Percentiles rank a stretch among this genome's conserved stretches.
Conservation (phyloP, 148 eudicot species). For the Amaranthus hypochondriacus region DNA sequence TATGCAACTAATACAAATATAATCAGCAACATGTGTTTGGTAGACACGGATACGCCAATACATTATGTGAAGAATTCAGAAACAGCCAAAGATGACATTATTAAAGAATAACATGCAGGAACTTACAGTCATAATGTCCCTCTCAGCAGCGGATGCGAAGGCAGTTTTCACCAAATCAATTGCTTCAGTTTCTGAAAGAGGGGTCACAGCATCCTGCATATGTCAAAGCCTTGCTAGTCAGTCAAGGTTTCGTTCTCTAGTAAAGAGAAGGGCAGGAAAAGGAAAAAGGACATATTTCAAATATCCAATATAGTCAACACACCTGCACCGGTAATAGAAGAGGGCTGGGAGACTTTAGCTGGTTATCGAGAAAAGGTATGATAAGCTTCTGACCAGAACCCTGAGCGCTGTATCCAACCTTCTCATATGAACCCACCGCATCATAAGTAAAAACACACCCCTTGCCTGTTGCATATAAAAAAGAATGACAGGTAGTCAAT, state of each 20-base stretch:
- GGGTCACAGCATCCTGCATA: slow-evolving; percentile 79
- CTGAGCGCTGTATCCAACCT: slow-evolving; percentile 94
- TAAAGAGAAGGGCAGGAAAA: background rate
- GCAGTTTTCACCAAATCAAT: slow-evolving; percentile 94
- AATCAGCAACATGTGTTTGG: too few relatives aligned
- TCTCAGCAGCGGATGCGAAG: slow-evolving; percentile 95
- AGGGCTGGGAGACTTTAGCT: slow-evolving; percentile 97
- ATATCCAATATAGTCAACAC: slow-evolving; percentile 1
- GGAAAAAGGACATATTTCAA: background rate
- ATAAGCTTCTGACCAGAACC: slow-evolving; percentile 94
- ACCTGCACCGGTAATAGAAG: slow-evolving; percentile 79
- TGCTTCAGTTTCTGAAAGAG: slow-evolving; percentile 85
- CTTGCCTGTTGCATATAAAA: slow-evolving; percentile 50
- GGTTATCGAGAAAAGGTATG: slow-evolving; percentile 94
- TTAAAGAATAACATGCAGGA: slow-evolving; percentile 6
- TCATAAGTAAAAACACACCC: slow-evolving; percentile 98
- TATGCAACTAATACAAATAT: background rate
- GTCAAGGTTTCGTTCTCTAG: background rate
- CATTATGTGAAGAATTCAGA: background rate
- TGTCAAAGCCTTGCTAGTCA: slow-evolving; percentile 9
- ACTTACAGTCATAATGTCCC: slow-evolving; percentile 95
- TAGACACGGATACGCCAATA: background rate
- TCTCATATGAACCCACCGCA: slow-evolving; percentile 97
- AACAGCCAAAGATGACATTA: background rate
- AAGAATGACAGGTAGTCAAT: background rate